A percentile compares a stretch with the other conserved stretches of the same genome.
Conservation (phyloP, 2,329 filamentous ascomycete species). For the Clarireedia hainanense region DNA sequence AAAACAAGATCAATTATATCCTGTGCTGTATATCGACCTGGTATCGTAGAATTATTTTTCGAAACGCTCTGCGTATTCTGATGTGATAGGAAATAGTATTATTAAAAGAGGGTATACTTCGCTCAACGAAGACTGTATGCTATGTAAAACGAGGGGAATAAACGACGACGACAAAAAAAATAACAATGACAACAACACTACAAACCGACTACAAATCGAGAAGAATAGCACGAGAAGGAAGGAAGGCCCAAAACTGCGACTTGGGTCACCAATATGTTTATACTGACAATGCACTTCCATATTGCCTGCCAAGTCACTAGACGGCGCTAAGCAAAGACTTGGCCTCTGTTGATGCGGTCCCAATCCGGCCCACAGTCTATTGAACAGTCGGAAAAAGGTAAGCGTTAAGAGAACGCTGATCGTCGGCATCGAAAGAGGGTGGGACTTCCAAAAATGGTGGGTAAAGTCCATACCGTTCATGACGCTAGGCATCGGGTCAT, state of each 20-base stretch:
- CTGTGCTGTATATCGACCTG: conserved; percentile 13
- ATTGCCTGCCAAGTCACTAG: conserved; percentile 1
- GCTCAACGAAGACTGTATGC: conserved; percentile 30
- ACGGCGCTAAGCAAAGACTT: not conserved
- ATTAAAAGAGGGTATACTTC: conserved; percentile 32
- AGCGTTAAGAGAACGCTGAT: conserved; percentile 4
- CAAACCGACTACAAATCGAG: not conserved
- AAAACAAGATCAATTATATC: conserved; percentile 14
- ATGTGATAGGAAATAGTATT: conserved; percentile 15
- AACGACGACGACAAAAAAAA: conserved; percentile 9
- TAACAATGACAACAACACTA: conserved; percentile 2
- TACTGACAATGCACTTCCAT: not conserved
- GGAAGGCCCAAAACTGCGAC: not conserved
- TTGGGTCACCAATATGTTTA: conserved; percentile 7
- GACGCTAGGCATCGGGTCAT: not conserved
- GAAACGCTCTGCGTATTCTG: conserved; percentile 25
- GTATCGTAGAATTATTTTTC: conserved; percentile 15
- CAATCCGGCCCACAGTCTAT: not conserved
- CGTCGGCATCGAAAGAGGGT: not conserved
- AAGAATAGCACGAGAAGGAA: conserved; percentile 5
- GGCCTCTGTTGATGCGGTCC: not conserved
- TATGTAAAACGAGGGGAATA: conserved; percentile 11
- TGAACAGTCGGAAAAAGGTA: conserved; percentile 8
- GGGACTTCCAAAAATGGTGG: not conserved
- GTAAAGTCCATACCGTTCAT: not conserved